Percentiles rank a stretch among this genome's conserved stretches.
phyloP scores from a whole-genome alignment of 257 asterid species.

The Verbascum thapsus region DNA sequence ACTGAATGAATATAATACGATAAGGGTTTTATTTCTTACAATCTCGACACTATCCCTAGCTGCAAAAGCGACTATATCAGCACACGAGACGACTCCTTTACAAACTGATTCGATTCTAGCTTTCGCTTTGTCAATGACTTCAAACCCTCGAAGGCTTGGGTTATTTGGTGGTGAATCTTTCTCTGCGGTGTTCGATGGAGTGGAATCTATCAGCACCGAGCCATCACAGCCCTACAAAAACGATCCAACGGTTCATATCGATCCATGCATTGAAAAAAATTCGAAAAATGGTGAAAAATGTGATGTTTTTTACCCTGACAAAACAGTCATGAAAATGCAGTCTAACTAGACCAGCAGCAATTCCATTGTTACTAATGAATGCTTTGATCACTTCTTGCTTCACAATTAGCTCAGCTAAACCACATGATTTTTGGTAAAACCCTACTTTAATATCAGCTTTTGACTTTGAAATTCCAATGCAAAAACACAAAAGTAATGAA shows the following conservation, averaged over 20 bases:
- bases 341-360: constrained; percentile 80
- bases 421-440: constrained; percentile 52
- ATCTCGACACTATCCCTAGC: constrained; percentile 79
- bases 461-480: constrained; percentile 17
- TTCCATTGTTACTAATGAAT: constrained; percentile 46
- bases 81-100: constrained; percentile 65
- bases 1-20: neutral
- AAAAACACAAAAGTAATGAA: constrained; percentile 26
- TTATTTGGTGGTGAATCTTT: constrained; percentile 72
- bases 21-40: constrained; percentile 36
- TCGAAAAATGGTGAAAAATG: no score
- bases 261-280: no score
- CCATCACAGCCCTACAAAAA: constrained; percentile 80
- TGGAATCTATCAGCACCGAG: constrained; percentile 70
- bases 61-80: constrained; percentile 81
- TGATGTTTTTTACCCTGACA: constrained; percentile 71
- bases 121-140: constrained; percentile 69
- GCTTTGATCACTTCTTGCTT: constrained; percentile 58
- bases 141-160: constrained; percentile 75
- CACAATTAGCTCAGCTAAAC: constrained; percentile 54
- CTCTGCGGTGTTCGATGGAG: constrained; percentile 60
- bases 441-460: constrained; percentile 62
- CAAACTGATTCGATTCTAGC: constrained; percentile 56
- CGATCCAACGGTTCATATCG: no score
- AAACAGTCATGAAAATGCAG: constrained; percentile 90